Evolutionary conservation across 1,284 basidiomycete species (phyloP), one percentile per base, ranked within the genome.

Genomic region (Leccinum pachyderme): DNA sequence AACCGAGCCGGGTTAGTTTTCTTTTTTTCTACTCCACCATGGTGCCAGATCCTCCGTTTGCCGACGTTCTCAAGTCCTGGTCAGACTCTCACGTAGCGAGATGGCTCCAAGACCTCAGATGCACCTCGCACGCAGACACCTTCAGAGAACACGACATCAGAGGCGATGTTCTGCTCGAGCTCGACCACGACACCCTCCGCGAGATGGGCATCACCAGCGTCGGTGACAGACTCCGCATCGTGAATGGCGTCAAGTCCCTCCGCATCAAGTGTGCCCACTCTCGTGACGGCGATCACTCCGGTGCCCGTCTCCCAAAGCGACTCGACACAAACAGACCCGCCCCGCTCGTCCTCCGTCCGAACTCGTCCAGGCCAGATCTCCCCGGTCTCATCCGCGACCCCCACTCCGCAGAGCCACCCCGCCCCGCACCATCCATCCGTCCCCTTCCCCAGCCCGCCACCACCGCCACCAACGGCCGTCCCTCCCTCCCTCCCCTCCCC

Each of bases 141-240:
- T 98, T 98, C 75, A 82, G 80, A 49, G 77, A 79, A 5, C 91
- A 95, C 74, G 93, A 97, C 68, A 95, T 98, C 61, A 77, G 91
- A 45, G 93, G 95, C 8, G 87, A 91, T 67, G 86, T 97, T 35
- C 72, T 98, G 7, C 79, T 97, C 50, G 95, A 98, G 64, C 75
- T 98, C 37, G 94, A 97, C 66, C 90, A 93, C 72, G 72, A 77
- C 5, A 89, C 85, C 2, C 73, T 98, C 46, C 92, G 88, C 70
- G 95, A 97, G 73, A 91, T 97, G 82, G 90, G 90, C 29, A 83
- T 98, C 29, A 68, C 77, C 46, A 93, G 89, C 71, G 87, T 98
- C 43, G 95, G 95, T 5, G 95, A 98, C 70, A 77, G 93, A 50
- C 84, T 97, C 15, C 83, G 92, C 66, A 88, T 98, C 51, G 67